A percentile compares a stretch with the other conserved stretches of the same genome.
phyloP scores from a whole-genome alignment of 176 grass and related monocot genomes.

The Paspalum notatum region DNA sequence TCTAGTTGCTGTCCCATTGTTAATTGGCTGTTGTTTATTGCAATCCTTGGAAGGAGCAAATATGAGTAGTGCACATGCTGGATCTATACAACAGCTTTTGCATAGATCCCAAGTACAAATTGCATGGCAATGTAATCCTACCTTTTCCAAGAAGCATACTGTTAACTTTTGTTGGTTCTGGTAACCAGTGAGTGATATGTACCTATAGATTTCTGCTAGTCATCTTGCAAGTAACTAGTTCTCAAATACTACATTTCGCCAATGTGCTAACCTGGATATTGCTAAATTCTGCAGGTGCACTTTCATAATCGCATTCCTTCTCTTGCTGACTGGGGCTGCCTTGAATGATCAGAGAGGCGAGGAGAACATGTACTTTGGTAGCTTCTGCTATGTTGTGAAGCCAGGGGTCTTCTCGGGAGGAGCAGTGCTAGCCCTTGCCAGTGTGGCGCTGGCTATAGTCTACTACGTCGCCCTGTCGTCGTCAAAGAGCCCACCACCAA shows the following conservation, averaged over 20 bases:
- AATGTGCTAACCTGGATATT: background rate
- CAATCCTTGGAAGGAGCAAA: conserved; percentile 14
- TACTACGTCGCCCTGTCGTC: conserved; percentile 77
- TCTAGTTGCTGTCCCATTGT: conserved; percentile 6
- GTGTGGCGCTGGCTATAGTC: conserved; percentile 77
- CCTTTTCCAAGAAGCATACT: background rate
- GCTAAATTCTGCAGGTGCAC: conserved; percentile 58
- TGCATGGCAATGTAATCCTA: background rate
- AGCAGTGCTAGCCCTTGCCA: conserved; percentile 84
- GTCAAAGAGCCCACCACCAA: conserved; percentile 44
- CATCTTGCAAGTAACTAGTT: background rate
- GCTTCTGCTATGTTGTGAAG: conserved; percentile 87
- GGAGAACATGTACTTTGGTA: conserved; percentile 91
- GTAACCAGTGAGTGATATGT: background rate
- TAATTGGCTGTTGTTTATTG: conserved; percentile 13
- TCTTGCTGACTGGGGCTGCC: conserved; percentile 82
- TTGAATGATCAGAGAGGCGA: conserved; percentile 84
- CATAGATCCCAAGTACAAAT: conserved; percentile 30
- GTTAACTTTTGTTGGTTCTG: background rate
- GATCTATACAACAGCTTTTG: conserved; percentile 4
- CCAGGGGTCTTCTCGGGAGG: conserved; percentile 88
- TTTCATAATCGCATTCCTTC: conserved; percentile 88
- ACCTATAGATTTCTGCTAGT: background rate
- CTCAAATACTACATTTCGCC: background rate
- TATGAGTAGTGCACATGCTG: conserved; percentile 15